These are phyloP conservation scores for Mycena sanguinolenta DNA, from an alignment of 768 basidiomycete species.

Conservation along the genomic window DNA sequence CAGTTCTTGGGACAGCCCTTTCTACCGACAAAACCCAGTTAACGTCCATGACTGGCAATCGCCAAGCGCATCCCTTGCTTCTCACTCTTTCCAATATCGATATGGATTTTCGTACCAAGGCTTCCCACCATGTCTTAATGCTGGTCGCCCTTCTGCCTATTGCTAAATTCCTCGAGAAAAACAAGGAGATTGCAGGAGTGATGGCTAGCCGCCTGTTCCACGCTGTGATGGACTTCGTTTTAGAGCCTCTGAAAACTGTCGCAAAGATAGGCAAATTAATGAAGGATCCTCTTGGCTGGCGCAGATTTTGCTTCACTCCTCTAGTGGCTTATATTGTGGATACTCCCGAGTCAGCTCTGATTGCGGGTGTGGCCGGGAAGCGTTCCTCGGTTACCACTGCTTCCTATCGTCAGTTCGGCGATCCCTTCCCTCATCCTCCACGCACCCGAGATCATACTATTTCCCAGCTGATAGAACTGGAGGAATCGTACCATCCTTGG, in stretches of 20 bases:
- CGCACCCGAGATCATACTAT: neutral
- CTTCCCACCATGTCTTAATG: conserved; percentile 34
- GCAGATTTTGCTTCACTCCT: conserved; percentile 37
- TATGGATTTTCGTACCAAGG: conserved; percentile 32
- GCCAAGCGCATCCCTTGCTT: conserved; percentile 30
- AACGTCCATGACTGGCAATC: conserved; percentile 35
- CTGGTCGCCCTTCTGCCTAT: conserved; percentile 41
- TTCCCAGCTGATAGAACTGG: too few relatives aligned
- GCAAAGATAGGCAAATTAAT: conserved; percentile 37
- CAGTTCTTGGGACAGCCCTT: conserved; percentile 36
- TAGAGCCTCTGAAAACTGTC: conserved; percentile 35
- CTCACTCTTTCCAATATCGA: conserved; percentile 36
- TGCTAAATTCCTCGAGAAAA: conserved; percentile 37
- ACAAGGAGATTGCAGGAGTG: conserved; percentile 22
- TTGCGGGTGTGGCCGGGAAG: neutral
- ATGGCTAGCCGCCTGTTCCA: conserved; percentile 36
- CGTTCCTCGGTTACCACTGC: neutral
- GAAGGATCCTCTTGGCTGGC: conserved; percentile 35
- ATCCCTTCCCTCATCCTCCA: neutral
- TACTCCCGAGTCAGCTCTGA: neutral
- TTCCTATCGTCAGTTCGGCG: neutral
- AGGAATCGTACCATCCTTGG: too few relatives aligned
- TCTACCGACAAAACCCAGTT: conserved; percentile 41
- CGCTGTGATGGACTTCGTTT: conserved; percentile 34
- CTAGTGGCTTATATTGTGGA: conserved; percentile 9